Evolutionary conservation across 2,329 filamentous ascomycete species (phyloP), one percentile per base, ranked within the genome.

Genomic region (Fusarium transvaalense): DNA sequence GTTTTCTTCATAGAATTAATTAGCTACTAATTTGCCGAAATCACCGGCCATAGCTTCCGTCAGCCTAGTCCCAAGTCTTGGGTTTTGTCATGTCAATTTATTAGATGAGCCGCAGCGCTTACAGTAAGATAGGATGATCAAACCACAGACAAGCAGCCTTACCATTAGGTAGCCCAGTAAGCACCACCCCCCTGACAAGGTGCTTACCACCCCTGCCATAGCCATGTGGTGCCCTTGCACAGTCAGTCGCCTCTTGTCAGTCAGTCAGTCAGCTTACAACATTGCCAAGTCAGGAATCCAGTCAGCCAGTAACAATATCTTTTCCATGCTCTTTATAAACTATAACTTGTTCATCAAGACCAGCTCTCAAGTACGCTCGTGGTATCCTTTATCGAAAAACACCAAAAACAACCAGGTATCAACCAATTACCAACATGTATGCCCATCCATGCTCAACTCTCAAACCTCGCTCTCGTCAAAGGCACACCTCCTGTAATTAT

Each of bases 201-300:
- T 43, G 61, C 46, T 69, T 29, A 68, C 19, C 27, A 69, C 56
- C 66, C 66, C 50, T 70, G 66, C 29, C 31, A 43, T 37, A 19
- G 57, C 66, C 66, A 69, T 70, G 66, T 69, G 66, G 66, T 56
- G 55, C 45, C 66, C 66, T 65, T 68, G 66, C 54, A 59, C n/a
- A 55, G 50, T 45, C n/a, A 55, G 50, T 45, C 37, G 41, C 43
- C 19, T 51, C 47, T 21, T 51, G 47, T 58, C 43, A 31, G 39
- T 59, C 19, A 48, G 31, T 15, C 39, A 21, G 39, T 48, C 60
- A 68, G 66, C 61, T 61, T 48, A 56, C 23, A 35, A 25, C 27
- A 29, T 25, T 48, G 21, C 32, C 47, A 27, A 38, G 29, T 47
- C 29, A 47, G 21, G 13, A 35, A 15, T 42, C 19, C 23, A 14